Percentiles rank a stretch among this genome's conserved stretches.
Conservation (phyloP, 2,329 filamentous ascomycete genomes). For the Exserohilum turcica region DNA sequence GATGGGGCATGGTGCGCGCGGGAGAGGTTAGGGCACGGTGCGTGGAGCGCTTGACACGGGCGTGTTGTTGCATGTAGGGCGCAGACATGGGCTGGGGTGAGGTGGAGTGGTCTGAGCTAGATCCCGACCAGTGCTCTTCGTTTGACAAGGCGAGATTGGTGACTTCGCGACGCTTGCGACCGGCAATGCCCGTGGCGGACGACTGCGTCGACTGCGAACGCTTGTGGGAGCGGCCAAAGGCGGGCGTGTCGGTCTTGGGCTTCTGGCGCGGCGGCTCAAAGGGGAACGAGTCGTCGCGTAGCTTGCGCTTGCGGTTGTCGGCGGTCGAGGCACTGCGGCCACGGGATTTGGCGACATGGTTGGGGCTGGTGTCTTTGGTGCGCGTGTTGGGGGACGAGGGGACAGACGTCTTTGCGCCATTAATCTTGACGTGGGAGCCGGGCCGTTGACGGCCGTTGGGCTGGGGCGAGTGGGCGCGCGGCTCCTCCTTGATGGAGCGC, state of each 20-base stretch:
- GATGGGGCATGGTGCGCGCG: conserved; percentile 68
- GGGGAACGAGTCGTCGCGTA: conserved; percentile 44
- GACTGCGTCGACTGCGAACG: conserved; percentile 49
- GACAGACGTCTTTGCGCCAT: conserved; percentile 40
- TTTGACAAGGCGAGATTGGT: conserved; percentile 37
- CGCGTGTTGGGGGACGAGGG: conserved; percentile 45
- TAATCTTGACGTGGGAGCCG: conserved; percentile 32
- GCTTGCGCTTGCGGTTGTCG: conserved; percentile 49
- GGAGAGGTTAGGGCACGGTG: conserved; percentile 62
- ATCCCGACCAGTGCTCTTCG: conserved; percentile 44
- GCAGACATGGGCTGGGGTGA: conserved; percentile 39
- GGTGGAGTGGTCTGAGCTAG: conserved; percentile 45
- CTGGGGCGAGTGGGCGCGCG: conserved; percentile 30
- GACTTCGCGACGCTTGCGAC: conserved; percentile 44
- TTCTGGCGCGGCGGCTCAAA: conserved; percentile 50
- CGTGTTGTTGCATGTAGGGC: conserved; percentile 51
- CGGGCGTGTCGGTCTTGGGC: conserved; percentile 45
- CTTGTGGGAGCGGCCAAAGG: conserved; percentile 44
- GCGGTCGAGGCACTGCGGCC: conserved; percentile 46
- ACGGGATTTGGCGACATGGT: conserved; percentile 33
- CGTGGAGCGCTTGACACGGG: conserved; percentile 63
- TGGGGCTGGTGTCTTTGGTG: conserved; percentile 43
- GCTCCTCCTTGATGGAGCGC: conserved; percentile 37
- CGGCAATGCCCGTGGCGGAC: conserved; percentile 31
- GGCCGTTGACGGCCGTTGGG: conserved; percentile 34